Percentiles rank a stretch among this genome's conserved stretches.
Conservation (phyloP, 1,139 yeast genomes). For the Yamadazyma sp. region DNA sequence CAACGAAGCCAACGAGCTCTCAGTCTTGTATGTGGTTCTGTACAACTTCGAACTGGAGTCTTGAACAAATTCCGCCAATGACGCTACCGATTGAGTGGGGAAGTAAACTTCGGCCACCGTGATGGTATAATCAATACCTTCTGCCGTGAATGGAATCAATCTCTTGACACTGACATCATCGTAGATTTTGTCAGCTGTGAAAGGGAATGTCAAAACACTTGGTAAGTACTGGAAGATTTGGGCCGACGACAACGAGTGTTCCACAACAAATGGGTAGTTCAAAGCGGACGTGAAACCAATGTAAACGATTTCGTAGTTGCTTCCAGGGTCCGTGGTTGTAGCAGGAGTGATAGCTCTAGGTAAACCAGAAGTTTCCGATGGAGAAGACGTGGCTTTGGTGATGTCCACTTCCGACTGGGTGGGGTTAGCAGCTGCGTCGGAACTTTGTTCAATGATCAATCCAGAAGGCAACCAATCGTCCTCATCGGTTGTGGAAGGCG, state of each 20-base stretch:
- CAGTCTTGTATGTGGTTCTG: constrained; percentile 47
- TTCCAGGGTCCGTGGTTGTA: constrained; percentile 44
- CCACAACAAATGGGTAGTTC: constrained; percentile 72
- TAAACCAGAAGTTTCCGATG: constrained; percentile 50
- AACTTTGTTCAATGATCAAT: constrained; percentile 35
- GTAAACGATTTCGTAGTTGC: constrained; percentile 54
- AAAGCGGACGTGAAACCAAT: constrained; percentile 70
- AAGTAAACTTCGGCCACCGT: constrained; percentile 78
- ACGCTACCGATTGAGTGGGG: constrained; percentile 48
- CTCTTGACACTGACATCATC: constrained; percentile 53
- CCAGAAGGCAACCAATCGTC: constrained; percentile 52
- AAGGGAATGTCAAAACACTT: constrained; percentile 52
- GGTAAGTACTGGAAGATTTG: constrained; percentile 77
- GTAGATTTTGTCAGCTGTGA: constrained; percentile 30
- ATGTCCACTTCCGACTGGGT: constrained; percentile 33
- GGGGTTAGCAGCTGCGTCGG: constrained; percentile 9
- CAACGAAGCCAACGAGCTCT: constrained; percentile 49
- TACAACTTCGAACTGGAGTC: constrained; percentile 50
- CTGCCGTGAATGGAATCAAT: constrained; percentile 63
- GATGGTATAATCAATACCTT: constrained; percentile 54
- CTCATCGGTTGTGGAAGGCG: constrained; percentile 22
- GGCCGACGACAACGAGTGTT: constrained; percentile 66
- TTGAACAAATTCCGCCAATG: constrained; percentile 45
- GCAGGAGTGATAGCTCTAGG: constrained; percentile 70
- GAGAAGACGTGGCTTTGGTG: constrained; percentile 30